phyloP scores from a whole-genome alignment of 1,284 basidiomycete genomes.

The Rhodotorula sp. region DNA sequence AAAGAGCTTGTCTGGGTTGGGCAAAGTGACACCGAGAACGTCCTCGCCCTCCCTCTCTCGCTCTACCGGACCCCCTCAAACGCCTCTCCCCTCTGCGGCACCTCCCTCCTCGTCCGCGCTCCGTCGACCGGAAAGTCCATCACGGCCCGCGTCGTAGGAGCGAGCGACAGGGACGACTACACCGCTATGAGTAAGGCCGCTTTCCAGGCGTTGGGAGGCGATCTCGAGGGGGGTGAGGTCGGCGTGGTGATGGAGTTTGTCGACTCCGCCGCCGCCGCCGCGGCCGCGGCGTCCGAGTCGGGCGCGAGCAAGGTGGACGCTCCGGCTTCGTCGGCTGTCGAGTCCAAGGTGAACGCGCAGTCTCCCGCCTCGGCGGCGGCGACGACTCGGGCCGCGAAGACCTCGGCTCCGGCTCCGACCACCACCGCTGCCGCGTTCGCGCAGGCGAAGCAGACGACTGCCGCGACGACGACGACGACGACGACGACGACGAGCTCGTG shows the following conservation, averaged over 20 bases:
- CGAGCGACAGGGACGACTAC: slow-evolving; percentile 22
- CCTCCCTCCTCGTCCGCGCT: slow-evolving; percentile 8
- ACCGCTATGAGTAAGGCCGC: slow-evolving; percentile 21
- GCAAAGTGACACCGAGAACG: slow-evolving; percentile 9
- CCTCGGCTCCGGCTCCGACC: not conserved
- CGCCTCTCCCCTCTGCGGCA: slow-evolving; percentile 19
- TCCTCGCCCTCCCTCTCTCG: slow-evolving; percentile 24
- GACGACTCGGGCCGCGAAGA: not conserved
- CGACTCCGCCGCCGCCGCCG: not conserved
- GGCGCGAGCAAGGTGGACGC: not conserved
- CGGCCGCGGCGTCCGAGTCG: not conserved
- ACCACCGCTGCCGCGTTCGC: not conserved
- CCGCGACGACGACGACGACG: slow-evolving; percentile 2
- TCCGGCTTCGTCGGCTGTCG: not conserved
- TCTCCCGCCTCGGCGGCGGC: not conserved
- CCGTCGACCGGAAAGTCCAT: slow-evolving; percentile 20
- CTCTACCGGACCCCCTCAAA: slow-evolving; percentile 21
- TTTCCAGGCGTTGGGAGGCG: slow-evolving; percentile 26
- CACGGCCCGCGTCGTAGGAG: slow-evolving; percentile 25
- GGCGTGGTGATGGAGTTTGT: slow-evolving; percentile 19
- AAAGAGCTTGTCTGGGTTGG: too few relatives aligned
- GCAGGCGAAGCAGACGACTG: not conserved
- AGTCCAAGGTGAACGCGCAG: not conserved
- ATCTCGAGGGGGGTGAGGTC: slow-evolving; percentile 26
- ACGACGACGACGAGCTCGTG: slow-evolving; percentile 5